Percentiles rank a stretch among this genome's conserved stretches.
Evolutionary conservation across 73 alveolate species (phyloP).

Genomic region (Uronychia setigera): DNA sequence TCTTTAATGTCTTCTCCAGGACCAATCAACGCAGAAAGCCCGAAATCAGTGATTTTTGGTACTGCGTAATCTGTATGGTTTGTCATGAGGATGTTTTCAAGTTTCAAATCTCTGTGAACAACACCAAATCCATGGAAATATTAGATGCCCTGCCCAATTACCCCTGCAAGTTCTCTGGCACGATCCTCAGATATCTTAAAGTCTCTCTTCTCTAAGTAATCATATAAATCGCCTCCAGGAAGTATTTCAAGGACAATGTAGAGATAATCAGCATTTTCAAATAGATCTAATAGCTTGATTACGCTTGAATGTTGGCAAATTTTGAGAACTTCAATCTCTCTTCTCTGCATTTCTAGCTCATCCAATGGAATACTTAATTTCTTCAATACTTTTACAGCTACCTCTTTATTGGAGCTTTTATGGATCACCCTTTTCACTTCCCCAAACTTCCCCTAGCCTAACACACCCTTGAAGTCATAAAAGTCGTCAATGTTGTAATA

Average conservation of each 20-base stretch:
- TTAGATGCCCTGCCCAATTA: constrained; percentile 61
- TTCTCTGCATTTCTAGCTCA: constrained; percentile 54
- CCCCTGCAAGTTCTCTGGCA: constrained; percentile 50
- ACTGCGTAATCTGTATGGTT: constrained; percentile 36
- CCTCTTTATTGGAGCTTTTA: constrained; percentile 67
- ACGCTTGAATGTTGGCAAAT: constrained; percentile 65
- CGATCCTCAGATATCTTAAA: constrained; percentile 67
- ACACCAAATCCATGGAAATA: constrained; percentile 68
- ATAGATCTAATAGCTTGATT: constrained; percentile 45
- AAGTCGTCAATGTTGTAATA: constrained; percentile 73
- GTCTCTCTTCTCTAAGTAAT: constrained; percentile 71
- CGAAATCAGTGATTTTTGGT: constrained; percentile 57
- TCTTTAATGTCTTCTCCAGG: constrained; percentile 54
- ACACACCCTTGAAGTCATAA: constrained; percentile 75
- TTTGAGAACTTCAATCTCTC: constrained; percentile 62
- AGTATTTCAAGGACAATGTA: constrained; percentile 51
- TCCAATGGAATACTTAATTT: constrained; percentile 22
- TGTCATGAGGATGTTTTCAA: constrained; percentile 72
- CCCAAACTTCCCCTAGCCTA: constrained; percentile 86
- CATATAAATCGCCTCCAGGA: constrained; percentile 77
- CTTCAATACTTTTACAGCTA: constrained; percentile 43
- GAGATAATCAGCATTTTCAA: constrained; percentile 56
- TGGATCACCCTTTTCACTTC: constrained; percentile 78
- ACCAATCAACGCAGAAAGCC: constrained; percentile 56
- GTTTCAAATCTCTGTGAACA: constrained; percentile 80